A percentile compares a stretch with the other conserved stretches of the same genome.
These are phyloP conservation scores for Colletotrichum cuscutae DNA, from an alignment of 2,329 filamentous ascomycete genomes.

Conservation along the genomic window DNA sequence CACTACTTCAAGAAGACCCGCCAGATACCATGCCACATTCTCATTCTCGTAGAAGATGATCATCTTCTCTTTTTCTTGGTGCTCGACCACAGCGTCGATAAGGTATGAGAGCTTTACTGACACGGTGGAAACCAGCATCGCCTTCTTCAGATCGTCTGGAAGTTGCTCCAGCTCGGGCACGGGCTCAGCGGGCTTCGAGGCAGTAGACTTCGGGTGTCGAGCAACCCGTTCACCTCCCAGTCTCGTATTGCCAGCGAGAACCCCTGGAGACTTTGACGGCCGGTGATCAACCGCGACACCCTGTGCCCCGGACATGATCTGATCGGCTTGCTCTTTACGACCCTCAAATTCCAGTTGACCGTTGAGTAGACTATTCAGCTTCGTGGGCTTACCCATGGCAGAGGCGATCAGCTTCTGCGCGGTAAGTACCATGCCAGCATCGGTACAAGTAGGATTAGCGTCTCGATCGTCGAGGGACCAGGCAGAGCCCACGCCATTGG, in stretches of 20 bases:
- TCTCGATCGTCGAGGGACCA: conserved; percentile 74
- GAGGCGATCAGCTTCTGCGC: conserved; percentile 64
- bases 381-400: conserved; percentile 53
- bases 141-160: conserved; percentile 64
- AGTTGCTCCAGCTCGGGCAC: conserved; percentile 39
- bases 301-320: conserved; percentile 29
- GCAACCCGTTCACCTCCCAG: conserved; percentile 49
- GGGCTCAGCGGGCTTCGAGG: conserved; percentile 29
- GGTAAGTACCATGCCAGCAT: conserved; percentile 59
- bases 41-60: conserved; percentile 93
- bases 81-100: conserved; percentile 74
- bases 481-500: conserved; percentile 64
- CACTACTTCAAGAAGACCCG: conserved; percentile 80
- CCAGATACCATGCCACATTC: conserved; percentile 87
- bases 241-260: conserved; percentile 55
- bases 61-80: conserved; percentile 83
- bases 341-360: conserved; percentile 56
- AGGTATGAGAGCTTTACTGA: conserved; percentile 92
- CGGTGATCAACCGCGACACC: conserved; percentile 1
- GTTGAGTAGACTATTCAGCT: conserved; percentile 59
- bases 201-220: conserved; percentile 45
- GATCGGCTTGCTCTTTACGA: conserved; percentile 47
- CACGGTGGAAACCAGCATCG: conserved; percentile 78
- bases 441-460: conserved; percentile 61
- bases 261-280: not conserved